These are phyloP conservation scores for Pythium sukuiense DNA, from an alignment of 352 stramenopile genomes.

Conservation along the genomic window DNA sequence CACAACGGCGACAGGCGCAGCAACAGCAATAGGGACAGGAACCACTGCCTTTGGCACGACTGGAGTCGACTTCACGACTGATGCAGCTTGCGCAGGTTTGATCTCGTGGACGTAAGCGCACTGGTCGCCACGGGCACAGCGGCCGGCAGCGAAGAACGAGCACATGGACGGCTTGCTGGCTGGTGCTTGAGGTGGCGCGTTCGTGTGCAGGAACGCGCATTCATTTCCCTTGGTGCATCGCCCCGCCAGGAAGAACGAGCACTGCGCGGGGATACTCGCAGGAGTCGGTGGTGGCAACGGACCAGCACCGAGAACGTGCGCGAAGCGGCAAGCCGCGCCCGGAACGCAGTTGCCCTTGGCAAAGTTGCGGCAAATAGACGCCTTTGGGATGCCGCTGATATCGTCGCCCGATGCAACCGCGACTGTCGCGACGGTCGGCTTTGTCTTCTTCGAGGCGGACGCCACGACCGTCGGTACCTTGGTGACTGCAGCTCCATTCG, in stretches of 20 bases:
- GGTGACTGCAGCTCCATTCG: neutral
- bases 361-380: constrained; percentile 56
- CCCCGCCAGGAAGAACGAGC: constrained; percentile 48
- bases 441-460: neutral
- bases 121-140: constrained; percentile 51
- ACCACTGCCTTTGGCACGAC: neutral
- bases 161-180: constrained; percentile 35
- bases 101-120: constrained; percentile 48
- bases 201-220: constrained; percentile 50
- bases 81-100: neutral
- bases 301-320: constrained; percentile 42
- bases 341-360: constrained; percentile 42
- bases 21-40: neutral
- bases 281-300: constrained; percentile 18
- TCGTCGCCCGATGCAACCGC: constrained; percentile 12
- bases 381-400: constrained; percentile 35
- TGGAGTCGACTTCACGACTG: neutral
- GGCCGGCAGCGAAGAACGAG: constrained; percentile 47
- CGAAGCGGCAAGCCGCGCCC: constrained; percentile 32
- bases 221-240: constrained; percentile 50
- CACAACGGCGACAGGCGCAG: constrained; percentile 13
- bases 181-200: constrained; percentile 10
- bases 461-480: neutral
- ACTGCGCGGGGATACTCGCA: constrained; percentile 30
- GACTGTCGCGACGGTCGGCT: neutral